These are phyloP conservation scores for Amaranthus hypochondriacus DNA, from an alignment of 148 eudicot species.

Conservation along the genomic window DNA sequence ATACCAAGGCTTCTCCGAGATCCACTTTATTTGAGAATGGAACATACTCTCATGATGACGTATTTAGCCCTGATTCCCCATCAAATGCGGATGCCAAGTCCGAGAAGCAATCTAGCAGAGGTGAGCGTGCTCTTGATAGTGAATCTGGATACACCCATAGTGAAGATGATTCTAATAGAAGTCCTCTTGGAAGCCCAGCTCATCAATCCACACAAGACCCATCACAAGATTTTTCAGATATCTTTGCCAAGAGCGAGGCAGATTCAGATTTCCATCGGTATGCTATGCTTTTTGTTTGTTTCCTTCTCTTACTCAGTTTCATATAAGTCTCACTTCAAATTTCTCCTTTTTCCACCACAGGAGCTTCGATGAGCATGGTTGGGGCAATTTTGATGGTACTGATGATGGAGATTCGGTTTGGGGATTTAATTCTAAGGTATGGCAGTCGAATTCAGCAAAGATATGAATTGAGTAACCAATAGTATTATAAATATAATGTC, in stretches of 20 bases:
- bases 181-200: conserved; percentile 68
- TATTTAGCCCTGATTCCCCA: conserved; percentile 49
- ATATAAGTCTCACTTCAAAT: background rate
- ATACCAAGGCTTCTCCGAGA: conserved; percentile 34
- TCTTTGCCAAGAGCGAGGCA: conserved; percentile 64
- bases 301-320: background rate
- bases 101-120: conserved; percentile 45
- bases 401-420: conserved; percentile 94
- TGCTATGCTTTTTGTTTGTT: conserved; percentile 13
- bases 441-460: conserved; percentile 1
- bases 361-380: conserved; percentile 72
- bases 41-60: conserved; percentile 46
- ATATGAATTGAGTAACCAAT: background rate
- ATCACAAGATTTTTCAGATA: conserved; percentile 54
- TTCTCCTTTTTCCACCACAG: conserved; percentile 30
- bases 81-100: conserved; percentile 46
- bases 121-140: conserved; percentile 41
- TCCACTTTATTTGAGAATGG: conserved; percentile 45
- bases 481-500: too few species aligned
- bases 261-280: conserved; percentile 73
- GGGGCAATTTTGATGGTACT: conserved; percentile 83
- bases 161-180: conserved; percentile 80
- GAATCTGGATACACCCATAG: conserved; percentile 64
- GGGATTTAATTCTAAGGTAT: conserved; percentile 80
- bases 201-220: conserved; percentile 46